A percentile compares a stretch with the other conserved stretches of the same genome.
These are phyloP conservation scores for Adansonia grandidieri DNA, from an alignment of 441 rosid genomes.

Conservation along the genomic window DNA sequence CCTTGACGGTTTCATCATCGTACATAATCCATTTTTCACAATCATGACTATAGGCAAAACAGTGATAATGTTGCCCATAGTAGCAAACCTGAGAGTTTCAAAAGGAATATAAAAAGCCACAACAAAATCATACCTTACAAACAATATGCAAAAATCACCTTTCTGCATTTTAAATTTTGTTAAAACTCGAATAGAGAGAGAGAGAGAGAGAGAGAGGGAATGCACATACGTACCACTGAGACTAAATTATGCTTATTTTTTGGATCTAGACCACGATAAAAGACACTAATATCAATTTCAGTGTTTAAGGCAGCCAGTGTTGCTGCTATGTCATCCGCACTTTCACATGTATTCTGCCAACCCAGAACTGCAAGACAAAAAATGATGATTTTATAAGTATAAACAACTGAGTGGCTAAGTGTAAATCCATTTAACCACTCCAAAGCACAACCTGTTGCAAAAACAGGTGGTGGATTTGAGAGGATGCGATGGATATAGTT, in stretches of 20 bases:
- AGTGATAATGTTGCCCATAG: constrained; percentile 95
- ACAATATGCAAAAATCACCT: neutral
- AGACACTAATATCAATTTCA: constrained; percentile 81
- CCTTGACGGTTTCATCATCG: constrained; percentile 95
- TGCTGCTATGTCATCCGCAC: constrained; percentile 75
- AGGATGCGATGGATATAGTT: constrained; percentile 81
- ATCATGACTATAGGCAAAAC: constrained; percentile 84
- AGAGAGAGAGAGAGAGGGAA: neutral
- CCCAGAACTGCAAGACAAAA: constrained; percentile 75
- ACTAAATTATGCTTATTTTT: constrained; percentile 65
- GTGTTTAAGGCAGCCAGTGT: constrained; percentile 75
- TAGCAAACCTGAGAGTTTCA: constrained; percentile 75
- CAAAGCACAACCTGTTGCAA: constrained; percentile 66
- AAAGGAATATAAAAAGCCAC: constrained; percentile 17
- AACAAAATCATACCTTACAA: neutral
- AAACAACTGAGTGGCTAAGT: constrained; percentile 12
- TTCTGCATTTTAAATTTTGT: neutral
- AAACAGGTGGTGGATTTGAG: constrained; percentile 73
- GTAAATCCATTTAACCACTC: constrained; percentile 16
- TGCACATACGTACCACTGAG: constrained; percentile 69
- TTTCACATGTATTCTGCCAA: constrained; percentile 96
- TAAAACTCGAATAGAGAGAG: neutral
- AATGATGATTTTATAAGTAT: constrained; percentile 16
- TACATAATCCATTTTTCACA: constrained; percentile 88
- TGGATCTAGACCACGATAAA: constrained; percentile 84